A percentile compares a stretch with the other conserved stretches of the same genome.
These are phyloP conservation scores for Phaeosphaeria sp. DNA, from an alignment of 2,329 filamentous ascomycete species.

Conservation along the genomic window DNA sequence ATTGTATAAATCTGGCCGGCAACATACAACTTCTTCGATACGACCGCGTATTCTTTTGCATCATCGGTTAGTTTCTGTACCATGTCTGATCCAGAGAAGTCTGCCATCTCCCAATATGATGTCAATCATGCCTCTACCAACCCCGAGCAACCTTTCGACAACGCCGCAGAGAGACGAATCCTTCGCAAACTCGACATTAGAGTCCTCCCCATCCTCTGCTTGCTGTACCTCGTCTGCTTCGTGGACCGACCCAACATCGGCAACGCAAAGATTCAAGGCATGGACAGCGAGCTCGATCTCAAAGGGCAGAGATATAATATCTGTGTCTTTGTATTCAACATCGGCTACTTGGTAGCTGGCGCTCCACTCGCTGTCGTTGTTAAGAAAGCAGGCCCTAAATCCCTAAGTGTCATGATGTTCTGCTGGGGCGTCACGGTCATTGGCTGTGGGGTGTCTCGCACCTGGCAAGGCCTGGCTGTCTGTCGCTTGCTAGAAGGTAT, in stretches of 20 bases:
- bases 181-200: conserved; percentile 41
- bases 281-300: conserved; percentile 44
- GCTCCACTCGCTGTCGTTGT: conserved; percentile 42
- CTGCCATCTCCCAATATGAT: not conserved
- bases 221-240: conserved; percentile 42
- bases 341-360: conserved; percentile 45
- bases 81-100: not conserved
- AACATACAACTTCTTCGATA: not conserved
- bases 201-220: conserved; percentile 38
- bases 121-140: not conserved
- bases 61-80: not conserved
- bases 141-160: conserved; percentile 24
- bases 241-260: conserved; percentile 42
- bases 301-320: conserved; percentile 47
- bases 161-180: conserved; percentile 29
- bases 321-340: conserved; percentile 45
- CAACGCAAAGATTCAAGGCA: conserved; percentile 46
- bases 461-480: conserved; percentile 33
- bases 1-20: not conserved
- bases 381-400: conserved; percentile 42
- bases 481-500: conserved; percentile 39
- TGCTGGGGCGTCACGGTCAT: conserved; percentile 43
- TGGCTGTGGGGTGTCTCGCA: conserved; percentile 35
- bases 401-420: conserved; percentile 44
- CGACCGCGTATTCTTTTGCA: not conserved